A percentile compares a stretch with the other conserved stretches of the same genome.
Conservation (phyloP, 1,284 basidiomycete species). For the Trichosporon sp. region DNA sequence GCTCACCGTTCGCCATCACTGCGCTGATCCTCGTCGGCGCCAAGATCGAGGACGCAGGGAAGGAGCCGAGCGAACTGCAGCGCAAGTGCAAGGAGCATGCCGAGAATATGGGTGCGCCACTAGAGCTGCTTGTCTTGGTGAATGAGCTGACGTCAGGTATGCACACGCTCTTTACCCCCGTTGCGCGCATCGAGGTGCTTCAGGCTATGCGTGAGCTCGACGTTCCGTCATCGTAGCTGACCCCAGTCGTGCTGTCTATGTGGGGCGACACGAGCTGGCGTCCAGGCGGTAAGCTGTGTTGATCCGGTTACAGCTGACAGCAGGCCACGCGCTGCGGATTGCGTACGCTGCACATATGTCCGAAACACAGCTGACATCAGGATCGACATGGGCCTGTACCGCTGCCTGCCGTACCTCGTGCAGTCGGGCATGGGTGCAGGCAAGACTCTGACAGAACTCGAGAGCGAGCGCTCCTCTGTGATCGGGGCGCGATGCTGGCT, state of each 20-base stretch:
- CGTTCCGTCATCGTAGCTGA: background rate
- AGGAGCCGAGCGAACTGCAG: conserved; percentile 49
- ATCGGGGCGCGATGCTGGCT: conserved; percentile 79
- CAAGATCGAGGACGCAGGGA: conserved; percentile 71
- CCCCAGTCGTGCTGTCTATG: conserved; percentile 33
- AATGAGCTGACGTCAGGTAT: conserved; percentile 43
- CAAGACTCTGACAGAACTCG: conserved; percentile 53
- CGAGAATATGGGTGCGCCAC: conserved; percentile 70
- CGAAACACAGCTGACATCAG: conserved; percentile 7
- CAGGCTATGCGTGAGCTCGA: conserved; percentile 61
- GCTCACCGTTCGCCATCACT: conserved; percentile 50
- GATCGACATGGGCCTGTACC: conserved; percentile 81
- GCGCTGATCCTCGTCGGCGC: conserved; percentile 81
- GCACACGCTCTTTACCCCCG: conserved; percentile 75
- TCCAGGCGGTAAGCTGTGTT: conserved; percentile 26
- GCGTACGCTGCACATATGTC: conserved; percentile 45
- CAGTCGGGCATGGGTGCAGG: conserved; percentile 63
- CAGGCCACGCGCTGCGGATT: conserved; percentile 84
- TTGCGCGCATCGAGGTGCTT: conserved; percentile 71
- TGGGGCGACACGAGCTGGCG: conserved; percentile 45
- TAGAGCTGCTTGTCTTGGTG: background rate
- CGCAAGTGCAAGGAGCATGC: conserved; percentile 59
- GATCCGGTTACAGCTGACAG: conserved; percentile 24
- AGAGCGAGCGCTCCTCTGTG: conserved; percentile 68
- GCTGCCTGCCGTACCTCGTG: conserved; percentile 72